Evolutionary conservation across 352 stramenopile genomes (phyloP).

Genomic region (Phytopythium oedochilum): DNA sequence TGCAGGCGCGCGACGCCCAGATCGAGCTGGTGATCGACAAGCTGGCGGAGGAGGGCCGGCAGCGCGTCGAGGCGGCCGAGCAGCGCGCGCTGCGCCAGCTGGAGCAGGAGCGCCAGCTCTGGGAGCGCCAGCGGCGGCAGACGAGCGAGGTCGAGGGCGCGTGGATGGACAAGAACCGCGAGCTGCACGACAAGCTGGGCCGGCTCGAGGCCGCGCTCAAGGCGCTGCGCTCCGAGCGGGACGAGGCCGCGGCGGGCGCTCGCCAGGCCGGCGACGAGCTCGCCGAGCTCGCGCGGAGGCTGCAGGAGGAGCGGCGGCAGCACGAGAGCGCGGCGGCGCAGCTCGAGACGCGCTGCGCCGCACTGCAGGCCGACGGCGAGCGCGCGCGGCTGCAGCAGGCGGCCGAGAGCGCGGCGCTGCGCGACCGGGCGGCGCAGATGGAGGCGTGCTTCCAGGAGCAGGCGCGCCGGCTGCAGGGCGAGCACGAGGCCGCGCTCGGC

Average conservation of each 20-base stretch:
- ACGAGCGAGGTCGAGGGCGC: conserved; percentile 71
- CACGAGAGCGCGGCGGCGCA: conserved; percentile 36
- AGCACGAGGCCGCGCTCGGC: conserved; percentile 54
- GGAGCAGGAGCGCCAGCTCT: conserved; percentile 57
- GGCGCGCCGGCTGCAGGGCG: conserved; percentile 31
- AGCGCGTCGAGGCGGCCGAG: conserved; percentile 50
- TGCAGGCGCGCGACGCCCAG: conserved; percentile 67
- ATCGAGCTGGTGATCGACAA: conserved; percentile 82
- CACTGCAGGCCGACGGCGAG: conserved; percentile 34
- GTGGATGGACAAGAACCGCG: conserved; percentile 86
- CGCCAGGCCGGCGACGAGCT: conserved; percentile 43
- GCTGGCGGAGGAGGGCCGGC: conserved; percentile 60
- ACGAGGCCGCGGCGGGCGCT: conserved; percentile 35
- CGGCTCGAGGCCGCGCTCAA: conserved; percentile 44
- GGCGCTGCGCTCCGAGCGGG: conserved; percentile 39
- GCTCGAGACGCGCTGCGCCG: conserved; percentile 38
- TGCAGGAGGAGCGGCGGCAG: conserved; percentile 56
- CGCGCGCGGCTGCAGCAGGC: conserved; percentile 37
- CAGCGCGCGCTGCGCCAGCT: conserved; percentile 38
- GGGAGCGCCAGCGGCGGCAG: conserved; percentile 69
- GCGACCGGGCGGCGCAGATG: conserved; percentile 36
- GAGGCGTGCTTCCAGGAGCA: conserved; percentile 38
- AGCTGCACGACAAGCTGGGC: conserved; percentile 63
- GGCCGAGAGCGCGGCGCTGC: conserved; percentile 33
- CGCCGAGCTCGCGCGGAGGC: conserved; percentile 39